A percentile compares a stretch with the other conserved stretches of the same genome.
phyloP scores from a whole-genome alignment of 148 eudicot genomes.

The Arctostaphylos glauca region DNA sequence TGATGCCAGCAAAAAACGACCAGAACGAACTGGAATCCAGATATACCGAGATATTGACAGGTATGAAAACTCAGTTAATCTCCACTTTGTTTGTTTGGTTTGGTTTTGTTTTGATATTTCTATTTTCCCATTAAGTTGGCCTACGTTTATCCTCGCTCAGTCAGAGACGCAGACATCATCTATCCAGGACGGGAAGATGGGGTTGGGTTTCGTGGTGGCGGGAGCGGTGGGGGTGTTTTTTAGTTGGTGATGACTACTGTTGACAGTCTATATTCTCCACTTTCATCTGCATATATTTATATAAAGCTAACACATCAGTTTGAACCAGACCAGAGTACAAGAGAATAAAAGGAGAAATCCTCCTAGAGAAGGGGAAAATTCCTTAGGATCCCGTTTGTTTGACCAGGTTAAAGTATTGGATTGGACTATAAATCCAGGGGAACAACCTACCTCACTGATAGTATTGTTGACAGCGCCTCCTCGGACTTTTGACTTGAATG shows the following conservation, averaged over 20 bases:
- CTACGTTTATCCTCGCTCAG: no score
- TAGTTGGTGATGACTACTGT: neutral
- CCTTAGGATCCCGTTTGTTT: neutral
- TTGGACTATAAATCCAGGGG: neutral
- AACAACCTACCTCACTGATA: neutral
- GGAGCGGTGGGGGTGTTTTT: neutral
- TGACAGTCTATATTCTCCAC: neutral
- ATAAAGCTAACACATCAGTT: neutral
- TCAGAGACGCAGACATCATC: no score
- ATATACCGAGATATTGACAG: conserved; percentile 80
- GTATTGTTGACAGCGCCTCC: no score
- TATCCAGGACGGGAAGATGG: no score
- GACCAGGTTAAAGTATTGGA: neutral
- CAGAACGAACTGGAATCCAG: conserved; percentile 53
- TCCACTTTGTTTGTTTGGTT: neutral
- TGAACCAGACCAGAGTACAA: neutral
- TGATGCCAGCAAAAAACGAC: conserved; percentile 16
- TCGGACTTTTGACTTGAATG: no score
- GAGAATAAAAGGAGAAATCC: neutral
- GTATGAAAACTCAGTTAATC: conserved; percentile 17
- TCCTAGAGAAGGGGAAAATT: neutral
- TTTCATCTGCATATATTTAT: neutral
- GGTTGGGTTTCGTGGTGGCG: neutral
- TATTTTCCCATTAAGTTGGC: neutral
- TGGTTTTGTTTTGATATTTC: neutral